These are phyloP conservation scores for Dothideomycetes sp. DNA, from an alignment of 2,329 filamentous ascomycete species.

Conservation along the genomic window DNA sequence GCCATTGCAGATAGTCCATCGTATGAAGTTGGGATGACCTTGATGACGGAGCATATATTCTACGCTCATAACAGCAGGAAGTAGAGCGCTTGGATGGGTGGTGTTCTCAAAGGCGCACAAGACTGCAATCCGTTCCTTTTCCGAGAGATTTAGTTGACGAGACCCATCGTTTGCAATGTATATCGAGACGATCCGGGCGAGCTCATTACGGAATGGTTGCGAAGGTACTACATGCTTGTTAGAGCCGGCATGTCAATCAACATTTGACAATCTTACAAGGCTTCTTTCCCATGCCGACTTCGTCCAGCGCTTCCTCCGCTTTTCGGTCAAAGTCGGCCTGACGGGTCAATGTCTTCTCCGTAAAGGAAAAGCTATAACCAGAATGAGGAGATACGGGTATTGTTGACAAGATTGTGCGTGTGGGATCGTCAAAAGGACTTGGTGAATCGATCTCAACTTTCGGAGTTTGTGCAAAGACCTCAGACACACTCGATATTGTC, in stretches of 20 bases:
- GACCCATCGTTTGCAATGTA: slow-evolving; percentile 61
- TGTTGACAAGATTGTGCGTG: slow-evolving; percentile 43
- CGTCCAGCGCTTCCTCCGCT: slow-evolving; percentile 52
- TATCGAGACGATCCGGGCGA: slow-evolving; percentile 62
- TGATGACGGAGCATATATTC: slow-evolving; percentile 64
- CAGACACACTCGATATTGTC: slow-evolving; percentile 46
- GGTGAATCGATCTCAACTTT: slow-evolving; percentile 30
- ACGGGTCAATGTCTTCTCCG: slow-evolving; percentile 15
- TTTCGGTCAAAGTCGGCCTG: slow-evolving; percentile 21
- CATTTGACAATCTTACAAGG: slow-evolving; percentile 51
- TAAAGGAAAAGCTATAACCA: slow-evolving; percentile 22
- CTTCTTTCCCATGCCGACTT: slow-evolving; percentile 53
- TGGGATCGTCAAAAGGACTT: slow-evolving; percentile 55
- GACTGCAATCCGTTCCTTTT: slow-evolving; percentile 51
- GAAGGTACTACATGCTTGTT: slow-evolving; percentile 51
- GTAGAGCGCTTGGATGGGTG: slow-evolving; percentile 67
- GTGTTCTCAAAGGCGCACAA: slow-evolving; percentile 63
- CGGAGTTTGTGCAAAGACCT: slow-evolving; percentile 46
- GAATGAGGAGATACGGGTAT: too few relatives aligned
- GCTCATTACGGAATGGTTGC: slow-evolving; percentile 68
- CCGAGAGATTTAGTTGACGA: slow-evolving; percentile 65
- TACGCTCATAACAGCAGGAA: slow-evolving; percentile 48
- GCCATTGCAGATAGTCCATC: slow-evolving; percentile 75
- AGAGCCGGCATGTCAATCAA: too few relatives aligned
- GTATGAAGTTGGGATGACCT: slow-evolving; percentile 74